phyloP scores from a whole-genome alignment of 768 basidiomycete genomes.

The Mycena vulgaris region DNA sequence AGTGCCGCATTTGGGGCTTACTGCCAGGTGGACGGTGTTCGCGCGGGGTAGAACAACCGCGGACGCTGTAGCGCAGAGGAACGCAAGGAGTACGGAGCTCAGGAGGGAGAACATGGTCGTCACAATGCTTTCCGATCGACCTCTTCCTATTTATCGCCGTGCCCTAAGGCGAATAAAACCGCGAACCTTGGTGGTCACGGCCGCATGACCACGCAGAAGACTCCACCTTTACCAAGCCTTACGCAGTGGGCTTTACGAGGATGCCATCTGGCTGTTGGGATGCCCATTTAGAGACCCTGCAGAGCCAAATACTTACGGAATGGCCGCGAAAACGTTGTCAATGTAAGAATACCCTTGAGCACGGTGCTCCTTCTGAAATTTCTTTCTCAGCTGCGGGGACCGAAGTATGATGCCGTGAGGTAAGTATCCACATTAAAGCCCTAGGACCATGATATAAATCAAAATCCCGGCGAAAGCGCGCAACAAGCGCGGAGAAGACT shows the following conservation, averaged over 20 bases:
- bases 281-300: no score
- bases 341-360: no score
- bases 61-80: conserved; percentile 38
- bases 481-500: conserved; percentile 18
- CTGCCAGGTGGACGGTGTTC: conserved; percentile 53
- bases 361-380: no score
- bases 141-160: conserved; percentile 42
- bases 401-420: not conserved
- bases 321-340: no score
- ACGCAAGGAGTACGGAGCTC: conserved; percentile 37
- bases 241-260: conserved; percentile 1
- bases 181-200: not conserved
- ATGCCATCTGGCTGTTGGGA: no score
- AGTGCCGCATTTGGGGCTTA: conserved; percentile 63
- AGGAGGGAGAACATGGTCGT: conserved; percentile 36
- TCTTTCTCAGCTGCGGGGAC: no score
- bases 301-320: no score
- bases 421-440: conserved; percentile 8
- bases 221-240: conserved; percentile 2
- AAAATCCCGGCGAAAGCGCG: conserved; percentile 22
- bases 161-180: conserved; percentile 10
- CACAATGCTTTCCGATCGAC: not conserved
- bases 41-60: conserved; percentile 41
- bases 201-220: conserved; percentile 18
- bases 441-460: conserved; percentile 1